Evolutionary conservation across 2,329 filamentous ascomycete species (phyloP).

Genomic region (Colletotrichum liaoningense): DNA sequence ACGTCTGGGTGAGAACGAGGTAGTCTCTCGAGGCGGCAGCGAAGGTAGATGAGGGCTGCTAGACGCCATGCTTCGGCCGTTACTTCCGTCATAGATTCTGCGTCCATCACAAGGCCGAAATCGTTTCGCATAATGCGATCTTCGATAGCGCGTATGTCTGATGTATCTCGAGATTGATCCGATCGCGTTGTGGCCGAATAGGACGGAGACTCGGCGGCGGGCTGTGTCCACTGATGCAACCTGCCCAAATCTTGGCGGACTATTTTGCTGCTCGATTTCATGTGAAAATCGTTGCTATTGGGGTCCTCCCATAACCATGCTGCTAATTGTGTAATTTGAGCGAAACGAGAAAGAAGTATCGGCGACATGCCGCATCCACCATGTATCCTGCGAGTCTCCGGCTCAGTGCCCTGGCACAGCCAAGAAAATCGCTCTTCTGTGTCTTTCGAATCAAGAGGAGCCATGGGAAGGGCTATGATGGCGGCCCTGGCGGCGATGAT

Average conservation of each 20-base stretch:
- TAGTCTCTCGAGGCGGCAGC: constrained; percentile 52
- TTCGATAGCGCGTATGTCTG: background rate
- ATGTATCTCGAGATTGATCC: background rate
- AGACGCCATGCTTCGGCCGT: constrained; percentile 56
- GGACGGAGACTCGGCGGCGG: background rate
- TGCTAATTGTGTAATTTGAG: constrained; percentile 51
- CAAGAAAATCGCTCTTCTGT: constrained; percentile 50
- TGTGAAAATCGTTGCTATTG: background rate
- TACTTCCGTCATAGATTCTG: constrained; percentile 50
- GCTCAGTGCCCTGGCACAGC: constrained; percentile 50
- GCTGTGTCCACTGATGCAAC: constrained; percentile 28
- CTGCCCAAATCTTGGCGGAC: constrained; percentile 41
- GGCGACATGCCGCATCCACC: constrained; percentile 56
- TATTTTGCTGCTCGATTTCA: constrained; percentile 38
- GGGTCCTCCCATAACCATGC: constrained; percentile 41
- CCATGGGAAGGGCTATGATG: constrained; percentile 54
- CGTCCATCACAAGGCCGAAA: constrained; percentile 13
- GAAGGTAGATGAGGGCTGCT: constrained; percentile 51
- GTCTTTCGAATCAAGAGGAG: constrained; percentile 42
- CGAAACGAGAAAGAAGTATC: constrained; percentile 50
- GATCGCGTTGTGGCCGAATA: background rate
- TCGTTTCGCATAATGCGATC: constrained; percentile 2
- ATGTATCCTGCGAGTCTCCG: constrained; percentile 51
- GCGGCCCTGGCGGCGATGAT: constrained; percentile 53
- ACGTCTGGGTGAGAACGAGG: constrained; percentile 51